Base-by-base conservation (phyloP, 2,329 filamentous ascomycete genomes). In the Aspergillus carbonarius region DNA sequence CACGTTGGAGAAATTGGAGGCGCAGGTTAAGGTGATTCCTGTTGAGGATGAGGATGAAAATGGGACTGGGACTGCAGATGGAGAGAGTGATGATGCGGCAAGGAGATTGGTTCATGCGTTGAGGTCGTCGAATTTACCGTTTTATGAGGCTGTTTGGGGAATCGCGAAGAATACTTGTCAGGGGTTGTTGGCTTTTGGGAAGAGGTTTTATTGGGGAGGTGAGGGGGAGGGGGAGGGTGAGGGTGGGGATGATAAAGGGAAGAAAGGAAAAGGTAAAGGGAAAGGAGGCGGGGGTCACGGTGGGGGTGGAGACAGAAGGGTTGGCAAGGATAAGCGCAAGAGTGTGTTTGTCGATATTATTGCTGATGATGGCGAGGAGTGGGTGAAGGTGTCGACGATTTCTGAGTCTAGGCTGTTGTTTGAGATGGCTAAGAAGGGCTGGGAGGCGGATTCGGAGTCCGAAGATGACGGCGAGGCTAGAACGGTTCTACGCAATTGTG, bases 341-440 rank as follows among this genome's bases (percentile, higher is more conserved):
- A 80, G 79, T 60, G 83, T 84, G 1, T 74, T 84, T 54, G 85
- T 89, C 4, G 88, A 91, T 72, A 83, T 89, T 47, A 83, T 90
- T 25, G 81, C 85, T 1, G 78, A 85, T 57, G 81, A 85, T 69
- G 88, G 88, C 10, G 74, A 81, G 58, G 81, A 86, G 66, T 91
- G 88, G 88, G 81, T 87, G 55, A 89, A 89, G 70, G 83, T 90
- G 1, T 88, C 85, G 5, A 87, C 86, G 4, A 76, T 88, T 23
- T 87, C 85, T 0, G 83, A 88, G 63, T 85, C 81, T 58, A 79
- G 87, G 53, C 74, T 91, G 30, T 73, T 89, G 17, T 88, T 87
- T 68, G 88, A 90, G 64, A 80, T 90, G 62, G 88, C 88, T 3
- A 88, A 89, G 70, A 81, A 86, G 58, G 87, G 88, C 10, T 88